Base-by-base conservation (phyloP, 305 asterid genomes). In the Plantago coronopus region DNA sequence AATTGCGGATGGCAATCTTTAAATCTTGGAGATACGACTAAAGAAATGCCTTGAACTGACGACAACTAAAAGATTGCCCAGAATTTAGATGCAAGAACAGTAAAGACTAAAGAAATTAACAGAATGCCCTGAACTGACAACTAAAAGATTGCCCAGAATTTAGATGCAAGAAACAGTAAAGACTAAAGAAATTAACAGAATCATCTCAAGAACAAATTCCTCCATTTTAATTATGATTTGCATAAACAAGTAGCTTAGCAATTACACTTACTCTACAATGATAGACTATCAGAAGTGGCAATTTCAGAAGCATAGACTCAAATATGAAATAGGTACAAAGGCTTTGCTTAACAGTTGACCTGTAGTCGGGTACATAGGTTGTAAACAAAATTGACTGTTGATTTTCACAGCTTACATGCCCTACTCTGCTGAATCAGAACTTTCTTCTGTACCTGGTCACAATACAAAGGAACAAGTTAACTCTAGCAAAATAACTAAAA, bases 381-480 rank as follows among this genome's bases (percentile, higher is more conserved):
- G 13, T 38, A 38, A 38, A 38, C 58, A 53, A 53, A 40, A 57
- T 38, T 3, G 16, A 19, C 49, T 43, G 23, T 59, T 45, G 43
- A 51, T 44, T 43, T 25, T 14, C 15, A 46, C 44, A 59, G 34
- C 37, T 57, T 40, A 12, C 62, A 45, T 47, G 34, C 55, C 63
- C 70, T 75, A 77, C 48, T 68, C 46, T 44, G 69, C 38, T 57
- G 78, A 55, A 42, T 63, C 83, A 20, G 76, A 44, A 42, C 48
- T 64, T 50, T 34, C 83, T 70, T 57, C 73, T 14, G 45, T 74
- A 19, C 72, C 83, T 78, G 77, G 57, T 53, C 58, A 74, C 48
- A 64, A 61, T 53, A 49, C 18, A 4, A 2, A 1, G 22, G 67
- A 53, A 37, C 47, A 64, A n/a, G 62, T 70, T 17, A 54, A 34